Conservation (phyloP, 345 rosid species). For the Aegle marmelos region DNA sequence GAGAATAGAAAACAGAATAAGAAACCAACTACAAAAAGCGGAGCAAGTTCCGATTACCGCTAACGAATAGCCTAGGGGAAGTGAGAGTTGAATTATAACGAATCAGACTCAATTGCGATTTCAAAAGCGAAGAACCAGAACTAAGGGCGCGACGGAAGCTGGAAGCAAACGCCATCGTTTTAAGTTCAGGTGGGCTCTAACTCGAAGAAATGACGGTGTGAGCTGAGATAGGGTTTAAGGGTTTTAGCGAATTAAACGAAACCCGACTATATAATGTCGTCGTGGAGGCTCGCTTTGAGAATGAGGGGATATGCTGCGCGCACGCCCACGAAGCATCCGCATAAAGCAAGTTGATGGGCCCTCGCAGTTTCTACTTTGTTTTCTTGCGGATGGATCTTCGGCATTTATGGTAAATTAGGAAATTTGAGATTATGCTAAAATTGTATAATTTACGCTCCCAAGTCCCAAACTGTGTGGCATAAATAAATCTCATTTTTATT, state of each 20-base stretch:
- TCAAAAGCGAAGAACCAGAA: slow-evolving; percentile 25
- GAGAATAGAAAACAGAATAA: not conserved
- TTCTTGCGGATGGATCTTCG: too few species aligned
- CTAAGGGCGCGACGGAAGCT: slow-evolving; percentile 41
- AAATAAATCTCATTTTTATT: too few species aligned
- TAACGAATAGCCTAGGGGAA: slow-evolving; percentile 77
- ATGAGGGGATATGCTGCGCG: not conserved
- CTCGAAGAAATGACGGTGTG: not conserved
- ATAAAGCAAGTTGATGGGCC: not conserved
- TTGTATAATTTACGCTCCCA: too few species aligned
- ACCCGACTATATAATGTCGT: too few species aligned
- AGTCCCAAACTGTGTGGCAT: too few species aligned
- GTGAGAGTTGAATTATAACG: slow-evolving; percentile 64
- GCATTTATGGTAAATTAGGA: too few species aligned
- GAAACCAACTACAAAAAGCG: not conserved
- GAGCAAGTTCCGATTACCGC: slow-evolving; percentile 41
- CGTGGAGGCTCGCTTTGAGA: not conserved
- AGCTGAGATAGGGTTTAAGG: not conserved
- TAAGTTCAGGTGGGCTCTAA: too few species aligned
- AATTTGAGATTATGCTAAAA: too few species aligned
- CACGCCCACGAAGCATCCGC: not conserved
- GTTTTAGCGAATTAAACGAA: not conserved
- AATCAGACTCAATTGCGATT: slow-evolving; percentile 26
- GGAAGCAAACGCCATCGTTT: slow-evolving; percentile 57
- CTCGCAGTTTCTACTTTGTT: too few species aligned